Percentiles rank a stretch among this genome's conserved stretches.
phyloP scores from a whole-genome alignment of 352 stramenopile genomes.

The Phytopythium montanum region DNA sequence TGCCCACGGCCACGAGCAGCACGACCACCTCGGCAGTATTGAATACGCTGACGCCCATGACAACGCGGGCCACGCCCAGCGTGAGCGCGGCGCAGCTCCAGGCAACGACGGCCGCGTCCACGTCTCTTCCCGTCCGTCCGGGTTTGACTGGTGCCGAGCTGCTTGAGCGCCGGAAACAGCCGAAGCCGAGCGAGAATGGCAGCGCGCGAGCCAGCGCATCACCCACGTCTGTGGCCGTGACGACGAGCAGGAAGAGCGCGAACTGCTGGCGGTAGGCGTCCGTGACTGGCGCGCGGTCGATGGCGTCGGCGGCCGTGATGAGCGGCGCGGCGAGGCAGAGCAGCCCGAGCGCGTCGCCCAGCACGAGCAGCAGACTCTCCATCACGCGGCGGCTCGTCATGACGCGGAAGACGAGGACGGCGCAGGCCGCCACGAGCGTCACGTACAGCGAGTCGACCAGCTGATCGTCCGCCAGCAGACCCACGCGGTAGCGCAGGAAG shows the following conservation, averaged over 20 bases:
- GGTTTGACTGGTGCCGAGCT: slow-evolving; percentile 18
- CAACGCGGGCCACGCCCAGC: slow-evolving; percentile 26
- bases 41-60: slow-evolving; percentile 17
- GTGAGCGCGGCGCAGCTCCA: slow-evolving; percentile 29
- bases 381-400: slow-evolving; percentile 51
- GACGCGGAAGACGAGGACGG: slow-evolving; percentile 39
- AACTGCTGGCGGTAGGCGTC: slow-evolving; percentile 32
- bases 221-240: slow-evolving; percentile 43
- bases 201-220: slow-evolving; percentile 20
- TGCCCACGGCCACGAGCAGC: slow-evolving; percentile 31
- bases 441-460: slow-evolving; percentile 47
- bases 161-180: background rate
- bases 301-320: slow-evolving; percentile 37
- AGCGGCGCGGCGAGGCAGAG: slow-evolving; percentile 36
- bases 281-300: slow-evolving; percentile 30
- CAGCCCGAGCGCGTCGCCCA: slow-evolving; percentile 37
- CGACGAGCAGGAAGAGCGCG: slow-evolving; percentile 40
- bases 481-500: slow-evolving; percentile 37
- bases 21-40: slow-evolving; percentile 31
- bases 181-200: slow-evolving; percentile 16
- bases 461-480: slow-evolving; percentile 22
- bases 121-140: slow-evolving; percentile 15
- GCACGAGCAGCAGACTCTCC: slow-evolving; percentile 35
- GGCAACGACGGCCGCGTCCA: slow-evolving; percentile 30
- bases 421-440: slow-evolving; percentile 32